Percentiles rank a stretch among this genome's conserved stretches.
Evolutionary conservation across 345 rosid genomes (phyloP).

Genomic region (Alliaria petiolata): DNA sequence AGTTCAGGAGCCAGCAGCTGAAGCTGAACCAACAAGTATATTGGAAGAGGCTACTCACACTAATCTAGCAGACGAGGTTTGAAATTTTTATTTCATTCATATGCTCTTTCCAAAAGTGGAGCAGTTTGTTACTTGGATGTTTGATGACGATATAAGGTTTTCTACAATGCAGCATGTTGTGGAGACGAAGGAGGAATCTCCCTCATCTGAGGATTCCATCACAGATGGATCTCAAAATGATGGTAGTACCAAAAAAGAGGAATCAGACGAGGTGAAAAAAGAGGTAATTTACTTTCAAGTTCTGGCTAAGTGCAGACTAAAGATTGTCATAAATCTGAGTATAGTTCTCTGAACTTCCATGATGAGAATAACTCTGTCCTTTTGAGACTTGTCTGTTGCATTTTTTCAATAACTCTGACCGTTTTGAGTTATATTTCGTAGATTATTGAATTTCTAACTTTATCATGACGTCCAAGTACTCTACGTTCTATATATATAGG

Average conservation of each 20-base stretch:
- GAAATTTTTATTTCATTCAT: background rate
- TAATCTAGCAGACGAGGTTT: constrained; percentile 39
- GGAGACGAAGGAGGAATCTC: constrained; percentile 33
- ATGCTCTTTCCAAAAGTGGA: constrained; percentile 4
- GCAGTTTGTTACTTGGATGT: background rate
- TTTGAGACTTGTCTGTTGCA: constrained; percentile 8
- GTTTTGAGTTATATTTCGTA: background rate
- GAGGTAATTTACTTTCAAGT: constrained; percentile 27
- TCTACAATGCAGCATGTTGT: constrained; percentile 38
- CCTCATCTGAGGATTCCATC: constrained; percentile 40
- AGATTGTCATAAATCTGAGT: background rate
- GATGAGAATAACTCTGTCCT: background rate
- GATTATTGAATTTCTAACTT: background rate
- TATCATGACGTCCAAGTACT: background rate
- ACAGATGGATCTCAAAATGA: constrained; percentile 37
- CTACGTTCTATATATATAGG: constrained; percentile 37
- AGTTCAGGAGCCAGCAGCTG: constrained; percentile 33
- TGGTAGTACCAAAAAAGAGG: constrained; percentile 36
- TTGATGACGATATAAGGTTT: constrained; percentile 10
- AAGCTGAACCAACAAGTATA: constrained; percentile 31
- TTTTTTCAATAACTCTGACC: background rate
- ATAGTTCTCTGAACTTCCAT: background rate
- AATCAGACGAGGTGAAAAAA: constrained; percentile 36
- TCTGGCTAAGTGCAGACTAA: background rate
- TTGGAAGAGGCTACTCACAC: constrained; percentile 34